phyloP scores from a whole-genome alignment of 495 filamentous ascomycete genomes.

The Hyaloscypha finlandica region DNA sequence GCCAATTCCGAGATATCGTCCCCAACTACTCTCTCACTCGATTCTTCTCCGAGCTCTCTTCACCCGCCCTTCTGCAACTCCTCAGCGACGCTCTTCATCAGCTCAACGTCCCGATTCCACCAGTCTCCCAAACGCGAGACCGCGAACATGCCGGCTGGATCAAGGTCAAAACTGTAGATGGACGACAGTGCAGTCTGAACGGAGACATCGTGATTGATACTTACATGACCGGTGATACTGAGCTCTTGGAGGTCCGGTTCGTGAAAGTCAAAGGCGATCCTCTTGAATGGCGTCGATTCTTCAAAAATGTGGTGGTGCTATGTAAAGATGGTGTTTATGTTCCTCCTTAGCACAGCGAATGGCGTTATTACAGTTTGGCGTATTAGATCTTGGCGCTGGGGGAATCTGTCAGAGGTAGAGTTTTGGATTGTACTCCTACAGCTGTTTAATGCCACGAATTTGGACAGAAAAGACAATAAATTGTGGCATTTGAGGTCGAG shows the following conservation, averaged over 20 bases:
- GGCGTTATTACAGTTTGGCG: slow-evolving; percentile 14
- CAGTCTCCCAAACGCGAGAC: slow-evolving; percentile 36
- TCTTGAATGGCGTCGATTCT: slow-evolving; percentile 94
- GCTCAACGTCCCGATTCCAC: slow-evolving; percentile 74
- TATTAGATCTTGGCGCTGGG: slow-evolving; percentile 9
- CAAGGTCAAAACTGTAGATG: slow-evolving; percentile 75
- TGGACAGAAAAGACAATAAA: neutral
- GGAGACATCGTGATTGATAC: slow-evolving; percentile 83
- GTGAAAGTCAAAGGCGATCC: slow-evolving; percentile 96
- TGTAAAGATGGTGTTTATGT: slow-evolving; percentile 76
- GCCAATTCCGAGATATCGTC: slow-evolving; percentile 81
- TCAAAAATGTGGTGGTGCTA: slow-evolving; percentile 84
- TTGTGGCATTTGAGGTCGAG: neutral
- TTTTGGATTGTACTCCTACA: neutral
- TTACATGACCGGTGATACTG: slow-evolving; percentile 48
- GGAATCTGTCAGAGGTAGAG: neutral
- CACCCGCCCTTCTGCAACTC: slow-evolving; percentile 76
- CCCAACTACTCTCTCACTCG: slow-evolving; percentile 81
- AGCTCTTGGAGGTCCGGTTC: slow-evolving; percentile 84
- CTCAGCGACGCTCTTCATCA: slow-evolving; percentile 80
- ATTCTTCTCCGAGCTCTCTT: slow-evolving; percentile 83
- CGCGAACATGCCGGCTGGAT: slow-evolving; percentile 55
- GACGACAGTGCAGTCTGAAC: slow-evolving; percentile 74
- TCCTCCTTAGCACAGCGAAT: slow-evolving; percentile 20
- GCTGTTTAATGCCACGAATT: neutral